A percentile compares a stretch with the other conserved stretches of the same genome.
phyloP scores from a whole-genome alignment of 495 filamentous ascomycete genomes.

The Xylaria palmicola region DNA sequence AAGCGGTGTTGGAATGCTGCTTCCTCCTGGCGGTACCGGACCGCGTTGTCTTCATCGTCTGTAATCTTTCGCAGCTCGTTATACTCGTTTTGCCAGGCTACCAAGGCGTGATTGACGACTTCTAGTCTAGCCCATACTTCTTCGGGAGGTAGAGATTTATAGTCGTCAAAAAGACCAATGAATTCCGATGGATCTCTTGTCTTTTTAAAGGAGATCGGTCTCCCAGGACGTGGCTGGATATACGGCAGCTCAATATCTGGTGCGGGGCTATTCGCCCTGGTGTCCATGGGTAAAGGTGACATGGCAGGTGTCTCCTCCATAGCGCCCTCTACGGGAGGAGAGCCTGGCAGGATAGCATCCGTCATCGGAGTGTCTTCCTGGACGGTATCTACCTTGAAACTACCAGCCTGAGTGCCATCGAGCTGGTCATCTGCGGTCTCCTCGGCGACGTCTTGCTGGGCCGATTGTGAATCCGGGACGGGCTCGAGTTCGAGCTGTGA shows the following conservation, averaged over 20 bases:
- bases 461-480: neutral
- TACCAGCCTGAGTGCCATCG: constrained; percentile 3
- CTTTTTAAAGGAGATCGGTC: constrained; percentile 28
- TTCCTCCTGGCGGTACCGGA: constrained; percentile 38
- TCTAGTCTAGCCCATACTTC: constrained; percentile 55
- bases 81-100: constrained; percentile 64
- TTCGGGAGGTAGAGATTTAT: constrained; percentile 38
- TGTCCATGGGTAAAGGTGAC: constrained; percentile 16
- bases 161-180: constrained; percentile 33
- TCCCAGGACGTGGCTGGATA: neutral
- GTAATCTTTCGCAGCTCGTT: constrained; percentile 57
- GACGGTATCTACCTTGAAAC: neutral
- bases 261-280: constrained; percentile 20
- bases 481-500: constrained; percentile 16
- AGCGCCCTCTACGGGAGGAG: constrained; percentile 10
- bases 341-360: constrained; percentile 10
- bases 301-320: constrained; percentile 23
- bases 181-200: constrained; percentile 37
- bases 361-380: constrained; percentile 13
- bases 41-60: constrained; percentile 48
- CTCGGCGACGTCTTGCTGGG: constrained; percentile 11
- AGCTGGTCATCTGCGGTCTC: constrained; percentile 14
- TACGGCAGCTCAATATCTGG: constrained; percentile 9
- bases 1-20: constrained; percentile 24
- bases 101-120: constrained; percentile 53